Conservation (phyloP, 2,329 filamentous ascomycete species). For the Thielaviopsis cerberus region DNA sequence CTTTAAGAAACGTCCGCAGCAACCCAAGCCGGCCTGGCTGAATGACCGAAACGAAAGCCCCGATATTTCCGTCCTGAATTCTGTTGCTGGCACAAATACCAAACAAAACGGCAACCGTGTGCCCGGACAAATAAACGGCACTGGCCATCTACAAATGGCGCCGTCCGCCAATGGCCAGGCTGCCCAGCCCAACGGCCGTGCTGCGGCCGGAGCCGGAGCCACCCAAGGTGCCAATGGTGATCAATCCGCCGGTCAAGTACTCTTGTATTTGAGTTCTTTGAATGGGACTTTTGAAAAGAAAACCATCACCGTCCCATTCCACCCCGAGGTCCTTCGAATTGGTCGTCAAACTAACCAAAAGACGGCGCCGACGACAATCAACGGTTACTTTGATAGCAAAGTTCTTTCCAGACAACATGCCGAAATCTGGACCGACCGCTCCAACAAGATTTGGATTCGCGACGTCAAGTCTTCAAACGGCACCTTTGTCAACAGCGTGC, state of each 20-base stretch:
- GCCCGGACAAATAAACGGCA: background rate
- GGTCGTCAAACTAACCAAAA: slow-evolving; percentile 95
- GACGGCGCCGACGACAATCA: slow-evolving; percentile 73
- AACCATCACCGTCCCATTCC: slow-evolving; percentile 81
- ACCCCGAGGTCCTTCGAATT: slow-evolving; percentile 84
- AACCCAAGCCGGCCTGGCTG: slow-evolving; percentile 5
- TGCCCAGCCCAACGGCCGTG: slow-evolving; percentile 22
- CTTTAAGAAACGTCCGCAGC: slow-evolving; percentile 8
- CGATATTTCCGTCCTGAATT: slow-evolving; percentile 1
- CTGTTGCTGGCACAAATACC: background rate
- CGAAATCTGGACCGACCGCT: slow-evolving; percentile 73
- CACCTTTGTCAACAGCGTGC: slow-evolving; percentile 86
- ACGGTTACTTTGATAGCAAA: slow-evolving; percentile 96
- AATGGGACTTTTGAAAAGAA: slow-evolving; percentile 97
- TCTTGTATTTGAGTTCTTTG: slow-evolving; percentile 71
- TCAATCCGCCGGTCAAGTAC: slow-evolving; percentile 47
- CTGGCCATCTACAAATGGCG: slow-evolving; percentile 6
- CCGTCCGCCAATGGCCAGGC: slow-evolving; percentile 11
- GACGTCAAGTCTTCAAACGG: slow-evolving; percentile 98
- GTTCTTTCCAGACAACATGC: slow-evolving; percentile 91
- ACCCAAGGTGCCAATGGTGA: slow-evolving; percentile 39
- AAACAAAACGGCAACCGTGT: slow-evolving; percentile 1
- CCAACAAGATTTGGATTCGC: slow-evolving; percentile 85
- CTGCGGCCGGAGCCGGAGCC: slow-evolving; percentile 29
- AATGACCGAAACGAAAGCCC: background rate